phyloP scores from a whole-genome alignment of 805 yeast genomes.

The Scheffersomyces coipomensis region DNA sequence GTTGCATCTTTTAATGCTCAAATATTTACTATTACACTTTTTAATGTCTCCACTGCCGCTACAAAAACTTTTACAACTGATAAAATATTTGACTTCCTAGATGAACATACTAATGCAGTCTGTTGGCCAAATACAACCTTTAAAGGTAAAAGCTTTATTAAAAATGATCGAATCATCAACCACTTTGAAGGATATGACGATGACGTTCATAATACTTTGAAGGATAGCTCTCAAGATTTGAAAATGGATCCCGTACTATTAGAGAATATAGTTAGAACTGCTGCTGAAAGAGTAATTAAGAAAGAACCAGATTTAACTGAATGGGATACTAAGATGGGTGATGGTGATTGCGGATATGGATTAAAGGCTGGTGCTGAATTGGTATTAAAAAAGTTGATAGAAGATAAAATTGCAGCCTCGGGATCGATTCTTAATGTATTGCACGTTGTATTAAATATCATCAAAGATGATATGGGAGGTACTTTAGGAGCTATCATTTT shows the following conservation, averaged over 20 bases:
- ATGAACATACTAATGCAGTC: conserved; percentile 25
- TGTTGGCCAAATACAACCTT: conserved; percentile 26
- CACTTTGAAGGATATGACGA: conserved; percentile 24
- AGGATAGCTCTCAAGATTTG: conserved; percentile 11
- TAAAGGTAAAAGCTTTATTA: conserved; percentile 11
- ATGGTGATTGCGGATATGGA: conserved; percentile 43
- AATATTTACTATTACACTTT: conserved; percentile 33
- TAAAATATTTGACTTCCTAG: conserved; percentile 26
- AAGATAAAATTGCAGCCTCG: conserved; percentile 13
- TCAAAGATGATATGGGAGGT: conserved; percentile 39
- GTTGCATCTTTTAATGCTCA: conserved; percentile 38
- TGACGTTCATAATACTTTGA: conserved; percentile 2
- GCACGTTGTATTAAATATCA: conserved; percentile 20
- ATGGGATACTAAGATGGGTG: conserved; percentile 45
- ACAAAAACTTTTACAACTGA: conserved; percentile 14
- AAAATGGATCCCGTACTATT: conserved; percentile 15
- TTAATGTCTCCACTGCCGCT: conserved; percentile 30
- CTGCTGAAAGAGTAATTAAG: conserved; percentile 24
- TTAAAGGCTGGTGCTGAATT: conserved; percentile 32
- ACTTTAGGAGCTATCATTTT: conserved; percentile 36
- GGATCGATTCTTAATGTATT: conserved; percentile 25
- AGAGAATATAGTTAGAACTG: conserved; percentile 16
- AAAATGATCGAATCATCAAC: conserved; percentile 20
- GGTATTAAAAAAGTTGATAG: conserved; percentile 18
- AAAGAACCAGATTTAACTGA: conserved; percentile 35